Evolutionary conservation across 2,329 filamentous ascomycete genomes (phyloP).

Genomic region (Dactylellina cionopaga): DNA sequence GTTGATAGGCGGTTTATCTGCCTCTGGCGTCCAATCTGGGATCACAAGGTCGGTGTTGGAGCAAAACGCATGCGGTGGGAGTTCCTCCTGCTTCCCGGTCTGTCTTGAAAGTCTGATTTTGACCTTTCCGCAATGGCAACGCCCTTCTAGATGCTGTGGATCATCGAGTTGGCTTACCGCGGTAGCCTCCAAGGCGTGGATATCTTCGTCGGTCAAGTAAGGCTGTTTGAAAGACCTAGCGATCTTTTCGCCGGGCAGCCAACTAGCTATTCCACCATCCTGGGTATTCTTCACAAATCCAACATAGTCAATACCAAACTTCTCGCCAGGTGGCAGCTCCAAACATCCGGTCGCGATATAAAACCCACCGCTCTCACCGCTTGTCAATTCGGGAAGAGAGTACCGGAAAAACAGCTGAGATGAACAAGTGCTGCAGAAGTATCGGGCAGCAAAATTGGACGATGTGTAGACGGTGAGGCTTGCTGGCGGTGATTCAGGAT

Average conservation of each 20-base stretch:
- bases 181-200: neutral
- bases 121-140: slow-evolving; percentile 30
- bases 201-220: neutral
- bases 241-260: neutral
- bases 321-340: neutral
- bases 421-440: slow-evolving; percentile 37
- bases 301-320: slow-evolving; percentile 2
- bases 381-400: neutral
- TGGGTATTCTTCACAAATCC: neutral
- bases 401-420: slow-evolving; percentile 18
- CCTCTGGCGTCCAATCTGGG: slow-evolving; percentile 18
- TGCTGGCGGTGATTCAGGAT: neutral
- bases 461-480: slow-evolving; percentile 6
- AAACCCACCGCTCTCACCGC: neutral
- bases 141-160: slow-evolving; percentile 1
- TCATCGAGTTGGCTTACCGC: neutral
- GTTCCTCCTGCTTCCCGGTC: neutral
- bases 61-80: slow-evolving; percentile 11
- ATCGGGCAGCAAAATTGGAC: neutral
- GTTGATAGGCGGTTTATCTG: slow-evolving; percentile 25
- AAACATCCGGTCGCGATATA: slow-evolving; percentile 11
- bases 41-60: slow-evolving; percentile 36
- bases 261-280: slow-evolving; percentile 32
- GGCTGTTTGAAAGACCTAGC: neutral
- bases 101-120: slow-evolving; percentile 16